These are phyloP conservation scores for Aspergillus quadrilineatus DNA, from an alignment of 2,329 filamentous ascomycete species.

Conservation along the genomic window DNA sequence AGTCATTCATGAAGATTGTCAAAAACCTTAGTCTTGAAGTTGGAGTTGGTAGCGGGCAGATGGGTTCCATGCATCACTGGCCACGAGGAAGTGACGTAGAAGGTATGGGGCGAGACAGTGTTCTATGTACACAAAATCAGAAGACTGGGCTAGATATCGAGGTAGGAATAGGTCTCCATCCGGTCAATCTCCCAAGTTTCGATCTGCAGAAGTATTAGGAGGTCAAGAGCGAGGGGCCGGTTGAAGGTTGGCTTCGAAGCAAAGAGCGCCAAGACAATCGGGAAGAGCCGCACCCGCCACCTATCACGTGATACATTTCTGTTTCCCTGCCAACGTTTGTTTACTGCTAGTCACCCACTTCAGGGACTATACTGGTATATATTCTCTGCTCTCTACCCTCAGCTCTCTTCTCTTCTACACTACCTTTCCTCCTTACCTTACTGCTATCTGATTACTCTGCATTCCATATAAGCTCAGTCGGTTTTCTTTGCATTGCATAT, in stretches of 20 bases:
- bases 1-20: neutral
- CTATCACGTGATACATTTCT: neutral
- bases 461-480: constrained; percentile 30
- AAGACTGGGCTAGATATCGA: neutral
- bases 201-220: neutral
- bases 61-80: constrained; percentile 31
- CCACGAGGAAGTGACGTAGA: neutral
- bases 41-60: constrained; percentile 18
- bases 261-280: constrained; percentile 28
- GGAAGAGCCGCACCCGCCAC: constrained; percentile 32
- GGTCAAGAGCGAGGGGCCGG: neutral
- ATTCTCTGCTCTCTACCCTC: constrained; percentile 29
- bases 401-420: neutral
- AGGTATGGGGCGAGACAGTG: neutral
- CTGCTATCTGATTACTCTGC: constrained; percentile 29
- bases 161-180: neutral
- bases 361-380: constrained; percentile 37
- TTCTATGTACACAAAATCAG: neutral
- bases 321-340: neutral
- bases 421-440: constrained; percentile 9
- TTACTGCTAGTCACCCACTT: neutral
- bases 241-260: neutral
- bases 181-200: neutral
- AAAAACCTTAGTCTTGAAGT: constrained; percentile 18
- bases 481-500: constrained; percentile 26